Conservation (phyloP, 192 early-diverging fungal species). For the Umbelopsis isabellina region DNA sequence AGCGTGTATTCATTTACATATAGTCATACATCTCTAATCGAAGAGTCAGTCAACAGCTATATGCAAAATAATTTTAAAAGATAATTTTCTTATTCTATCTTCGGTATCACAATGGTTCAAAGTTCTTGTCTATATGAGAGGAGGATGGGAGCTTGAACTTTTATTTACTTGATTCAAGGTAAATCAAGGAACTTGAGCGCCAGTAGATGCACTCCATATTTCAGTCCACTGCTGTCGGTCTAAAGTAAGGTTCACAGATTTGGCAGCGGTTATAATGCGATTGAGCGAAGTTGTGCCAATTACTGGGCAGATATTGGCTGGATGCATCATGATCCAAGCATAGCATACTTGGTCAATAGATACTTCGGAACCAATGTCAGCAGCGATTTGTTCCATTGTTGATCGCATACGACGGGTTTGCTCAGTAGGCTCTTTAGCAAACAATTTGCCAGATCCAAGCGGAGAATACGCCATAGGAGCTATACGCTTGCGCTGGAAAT, state of each 20-base stretch:
- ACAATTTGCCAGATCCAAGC: constrained; percentile 24
- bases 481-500: constrained; percentile 26
- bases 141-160: too few relatives aligned
- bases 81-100: too few relatives aligned
- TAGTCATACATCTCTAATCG: too few relatives aligned
- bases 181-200: constrained; percentile 12
- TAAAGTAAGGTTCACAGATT: neutral
- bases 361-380: constrained; percentile 9
- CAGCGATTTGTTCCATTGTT: constrained; percentile 13
- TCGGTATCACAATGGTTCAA: too few relatives aligned
- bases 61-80: too few relatives aligned
- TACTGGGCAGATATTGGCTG: constrained; percentile 22
- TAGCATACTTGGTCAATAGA: constrained; percentile 26
- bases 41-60: too few relatives aligned
- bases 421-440: constrained; percentile 4
- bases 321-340: constrained; percentile 25
- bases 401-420: constrained; percentile 15
- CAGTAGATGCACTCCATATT: constrained; percentile 23
- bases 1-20: too few relatives aligned
- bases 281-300: constrained; percentile 22
- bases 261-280: constrained; percentile 8
- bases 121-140: too few relatives aligned
- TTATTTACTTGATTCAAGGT: neutral
- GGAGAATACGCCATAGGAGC: constrained; percentile 24
- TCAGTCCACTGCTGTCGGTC: constrained; percentile 28